Evolutionary conservation across 495 filamentous ascomycete species (phyloP), one percentile per base, ranked within the genome.

Genomic region (Trichoderma erinaceum): DNA sequence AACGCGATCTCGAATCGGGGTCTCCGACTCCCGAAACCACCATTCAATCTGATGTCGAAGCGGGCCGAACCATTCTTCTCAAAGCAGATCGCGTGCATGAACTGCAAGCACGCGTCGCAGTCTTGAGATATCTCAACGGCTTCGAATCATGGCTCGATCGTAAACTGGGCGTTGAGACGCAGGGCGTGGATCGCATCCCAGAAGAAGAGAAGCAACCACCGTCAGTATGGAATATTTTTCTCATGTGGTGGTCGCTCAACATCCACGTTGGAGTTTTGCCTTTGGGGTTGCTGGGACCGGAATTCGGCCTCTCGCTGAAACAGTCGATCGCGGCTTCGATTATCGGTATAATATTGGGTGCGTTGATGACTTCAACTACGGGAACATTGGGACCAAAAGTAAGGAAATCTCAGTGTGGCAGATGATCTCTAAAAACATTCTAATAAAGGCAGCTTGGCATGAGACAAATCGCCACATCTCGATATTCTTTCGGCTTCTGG

Each of bases 171-270:
- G 50, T 56, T n/a, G 50, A 56, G 50, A 56, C 50, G n/a, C 50
- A 56, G 10, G 50, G 50, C n/a, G 21, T 56, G 5, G 50, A 56
- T 25, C 50, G 50, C 4, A 56, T 56, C 7, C 50, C 50, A 21
- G 50, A 56, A 8, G 50, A 56, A n/a, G 21, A 56, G n/a, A 56
- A 56, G n/a, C n/a, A 11, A 3, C 50, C 50, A 10, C 50, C 50
- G 50, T 56, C 50, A 16, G 21, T 56, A 8, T 56, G 50, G 50
- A 56, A 56, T n/a, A 56, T 56, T n/a, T 56, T 56, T 25, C 50
- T 56, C n/a, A 56, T 56, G 50, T 56, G 50, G 50, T 56, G 50
- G 50, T 56, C 50, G 4, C 50, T 56, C n/a, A 56, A 56, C 50
- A 56, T 56, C 2, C 50, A 56, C n/a, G 50, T 56, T 12, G 50